Percentiles rank a stretch among this genome's conserved stretches.
Conservation (phyloP, 2,329 filamentous ascomycete genomes). For the Xylaria hypoxylon region DNA sequence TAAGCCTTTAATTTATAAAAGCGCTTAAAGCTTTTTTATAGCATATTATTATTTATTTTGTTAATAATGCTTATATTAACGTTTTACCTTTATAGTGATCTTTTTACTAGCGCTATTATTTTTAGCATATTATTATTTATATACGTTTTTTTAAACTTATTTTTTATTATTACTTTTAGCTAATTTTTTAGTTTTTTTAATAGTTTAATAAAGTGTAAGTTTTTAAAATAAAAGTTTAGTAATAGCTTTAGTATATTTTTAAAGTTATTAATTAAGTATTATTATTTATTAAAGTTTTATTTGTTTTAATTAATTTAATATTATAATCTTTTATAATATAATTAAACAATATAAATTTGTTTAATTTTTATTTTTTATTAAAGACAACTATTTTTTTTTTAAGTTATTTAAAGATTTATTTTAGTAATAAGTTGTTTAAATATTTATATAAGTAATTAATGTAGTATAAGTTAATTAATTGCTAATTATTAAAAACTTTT, state of each 20-base stretch:
- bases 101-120: neutral
- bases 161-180: no score
- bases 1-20: neutral
- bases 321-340: slow-evolving; percentile 2
- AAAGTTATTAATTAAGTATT: neutral
- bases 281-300: slow-evolving; percentile 2
- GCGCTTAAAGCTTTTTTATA: neutral
- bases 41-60: neutral
- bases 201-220: no score
- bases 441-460: neutral
- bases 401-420: neutral
- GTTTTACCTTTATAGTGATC: neutral
- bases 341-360: neutral
- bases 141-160: neutral
- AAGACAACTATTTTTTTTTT: neutral
- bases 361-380: neutral
- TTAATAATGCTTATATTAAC: neutral
- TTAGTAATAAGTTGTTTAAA: neutral
- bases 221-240: neutral
- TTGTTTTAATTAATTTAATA: neutral
- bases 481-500: no score
- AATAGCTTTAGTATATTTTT: neutral
- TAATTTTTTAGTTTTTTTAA: no score
- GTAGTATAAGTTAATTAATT: no score
- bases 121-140: neutral